These are phyloP conservation scores for Pseudopyricularia javanii DNA, from an alignment of 2,329 filamentous ascomycete species.

Conservation along the genomic window DNA sequence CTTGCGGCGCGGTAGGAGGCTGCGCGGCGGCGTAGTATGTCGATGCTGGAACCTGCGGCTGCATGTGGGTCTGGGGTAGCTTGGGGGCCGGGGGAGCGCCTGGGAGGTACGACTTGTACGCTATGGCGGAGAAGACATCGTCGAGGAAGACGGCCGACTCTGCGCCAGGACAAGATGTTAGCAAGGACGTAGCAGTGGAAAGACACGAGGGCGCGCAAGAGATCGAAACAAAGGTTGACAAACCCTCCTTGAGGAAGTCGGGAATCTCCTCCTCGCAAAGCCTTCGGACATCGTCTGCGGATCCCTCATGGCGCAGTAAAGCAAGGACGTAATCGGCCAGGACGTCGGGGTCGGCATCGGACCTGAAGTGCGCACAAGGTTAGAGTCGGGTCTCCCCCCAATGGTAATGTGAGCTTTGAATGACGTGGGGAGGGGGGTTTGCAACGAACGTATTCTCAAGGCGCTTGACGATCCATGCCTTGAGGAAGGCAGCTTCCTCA, in stretches of 20 bases:
- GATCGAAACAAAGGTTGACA: conserved; percentile 1
- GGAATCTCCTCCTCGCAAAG: conserved; percentile 61
- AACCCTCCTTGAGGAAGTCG: conserved; percentile 63
- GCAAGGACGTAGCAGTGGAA: neutral
- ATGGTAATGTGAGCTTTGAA: neutral
- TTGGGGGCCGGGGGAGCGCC: conserved; percentile 32
- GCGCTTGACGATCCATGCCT: conserved; percentile 66
- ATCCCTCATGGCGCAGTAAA: conserved; percentile 58
- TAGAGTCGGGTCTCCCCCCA: neutral
- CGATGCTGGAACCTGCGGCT: conserved; percentile 7
- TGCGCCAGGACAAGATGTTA: conserved; percentile 12
- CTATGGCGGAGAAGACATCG: conserved; percentile 57
- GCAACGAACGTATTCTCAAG: conserved; percentile 58
- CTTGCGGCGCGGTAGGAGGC: neutral
- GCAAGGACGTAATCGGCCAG: conserved; percentile 78
- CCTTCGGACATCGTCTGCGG: conserved; percentile 48
- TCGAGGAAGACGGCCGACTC: conserved; percentile 53
- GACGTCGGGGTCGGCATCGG: conserved; percentile 69
- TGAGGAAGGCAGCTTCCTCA: conserved; percentile 50
- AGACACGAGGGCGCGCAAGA: neutral
- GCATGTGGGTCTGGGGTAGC: conserved; percentile 6
- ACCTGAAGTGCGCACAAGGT: conserved; percentile 30
- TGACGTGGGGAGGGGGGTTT: neutral
- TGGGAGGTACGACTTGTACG: conserved; percentile 48
- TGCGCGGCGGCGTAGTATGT: conserved; percentile 7